Conservation (phyloP, 2,329 filamentous ascomycete species). For the Epichloe elymi region DNA sequence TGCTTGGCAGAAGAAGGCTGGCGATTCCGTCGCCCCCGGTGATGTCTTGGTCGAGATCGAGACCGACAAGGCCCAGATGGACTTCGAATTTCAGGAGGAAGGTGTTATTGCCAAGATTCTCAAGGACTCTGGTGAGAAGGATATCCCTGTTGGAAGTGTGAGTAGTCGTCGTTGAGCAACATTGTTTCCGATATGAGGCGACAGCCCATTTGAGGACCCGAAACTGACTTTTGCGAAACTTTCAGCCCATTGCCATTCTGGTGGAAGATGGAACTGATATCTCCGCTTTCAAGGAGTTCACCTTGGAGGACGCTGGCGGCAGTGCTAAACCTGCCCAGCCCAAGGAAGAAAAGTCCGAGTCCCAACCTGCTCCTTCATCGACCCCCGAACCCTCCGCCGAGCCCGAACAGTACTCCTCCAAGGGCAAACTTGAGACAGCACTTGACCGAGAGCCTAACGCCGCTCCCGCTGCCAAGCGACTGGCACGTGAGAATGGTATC, state of each 20-base stretch:
- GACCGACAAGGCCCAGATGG: conserved; percentile 99
- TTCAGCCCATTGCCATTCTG: conserved; percentile 85
- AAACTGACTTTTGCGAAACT: not conserved
- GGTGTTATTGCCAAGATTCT: conserved; percentile 90
- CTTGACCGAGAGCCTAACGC: conserved; percentile 72
- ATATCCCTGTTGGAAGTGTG: conserved; percentile 88
- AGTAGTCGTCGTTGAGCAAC: conserved; percentile 27
- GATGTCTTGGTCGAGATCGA: conserved; percentile 97
- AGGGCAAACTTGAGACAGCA: conserved; percentile 67
- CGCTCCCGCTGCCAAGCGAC: conserved; percentile 59
- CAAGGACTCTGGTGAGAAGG: conserved; percentile 86
- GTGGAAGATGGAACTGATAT: conserved; percentile 86
- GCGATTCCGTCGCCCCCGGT: conserved; percentile 75
- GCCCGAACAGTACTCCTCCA: conserved; percentile 58
- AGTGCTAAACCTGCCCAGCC: conserved; percentile 51
- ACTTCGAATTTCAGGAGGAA: conserved; percentile 99
- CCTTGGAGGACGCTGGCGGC: conserved; percentile 79
- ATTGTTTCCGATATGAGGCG: not conserved
- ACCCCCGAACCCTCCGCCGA: conserved; percentile 30
- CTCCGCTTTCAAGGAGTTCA: conserved; percentile 78
- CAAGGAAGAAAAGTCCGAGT: conserved; percentile 54
- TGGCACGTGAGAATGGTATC: conserved; percentile 76
- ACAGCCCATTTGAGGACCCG: conserved; percentile 3
- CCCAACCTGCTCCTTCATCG: conserved; percentile 41
- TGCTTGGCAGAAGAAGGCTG: conserved; percentile 93